Percentiles rank a stretch among this genome's conserved stretches.
phyloP scores from a whole-genome alignment of 345 rosid species.

The Gossypium anomalum region DNA sequence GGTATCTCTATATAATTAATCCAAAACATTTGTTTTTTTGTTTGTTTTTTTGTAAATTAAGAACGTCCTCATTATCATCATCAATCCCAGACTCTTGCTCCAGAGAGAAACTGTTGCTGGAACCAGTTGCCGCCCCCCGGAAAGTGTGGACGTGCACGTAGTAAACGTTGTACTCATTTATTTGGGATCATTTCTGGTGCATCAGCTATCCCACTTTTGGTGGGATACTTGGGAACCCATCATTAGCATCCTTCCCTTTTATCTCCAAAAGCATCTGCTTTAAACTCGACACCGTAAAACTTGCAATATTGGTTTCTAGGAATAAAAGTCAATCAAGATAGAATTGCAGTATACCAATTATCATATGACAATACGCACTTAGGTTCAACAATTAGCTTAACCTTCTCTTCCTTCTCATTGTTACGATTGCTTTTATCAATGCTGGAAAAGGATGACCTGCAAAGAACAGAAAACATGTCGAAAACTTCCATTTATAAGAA shows the following conservation, averaged over 20 bases:
- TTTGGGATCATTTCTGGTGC: constrained; percentile 47
- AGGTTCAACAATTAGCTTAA: constrained; percentile 44
- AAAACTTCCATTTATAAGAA: neutral
- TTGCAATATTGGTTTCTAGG: neutral
- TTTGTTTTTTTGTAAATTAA: no score
- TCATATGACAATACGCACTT: constrained; percentile 32
- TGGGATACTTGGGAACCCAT: constrained; percentile 27
- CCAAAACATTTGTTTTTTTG: no score
- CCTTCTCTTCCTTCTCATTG: constrained; percentile 57
- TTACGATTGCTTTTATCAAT: constrained; percentile 38
- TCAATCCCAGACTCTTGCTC: no score
- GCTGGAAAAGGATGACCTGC: constrained; percentile 56
- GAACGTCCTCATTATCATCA: no score
- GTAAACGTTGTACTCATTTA: neutral
- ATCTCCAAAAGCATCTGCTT: constrained; percentile 49
- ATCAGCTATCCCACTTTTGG: constrained; percentile 17
- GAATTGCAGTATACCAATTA: neutral
- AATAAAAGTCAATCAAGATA: neutral
- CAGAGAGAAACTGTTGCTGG: no score
- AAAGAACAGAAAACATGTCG: constrained; percentile 6
- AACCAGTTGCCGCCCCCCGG: no score
- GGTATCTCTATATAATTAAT: no score
- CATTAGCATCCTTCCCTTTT: constrained; percentile 26
- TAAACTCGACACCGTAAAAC: neutral
- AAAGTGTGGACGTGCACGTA: no score